Evolutionary conservation across 148 eudicot genomes (phyloP).

Genomic region (Pouteria glomerata): DNA sequence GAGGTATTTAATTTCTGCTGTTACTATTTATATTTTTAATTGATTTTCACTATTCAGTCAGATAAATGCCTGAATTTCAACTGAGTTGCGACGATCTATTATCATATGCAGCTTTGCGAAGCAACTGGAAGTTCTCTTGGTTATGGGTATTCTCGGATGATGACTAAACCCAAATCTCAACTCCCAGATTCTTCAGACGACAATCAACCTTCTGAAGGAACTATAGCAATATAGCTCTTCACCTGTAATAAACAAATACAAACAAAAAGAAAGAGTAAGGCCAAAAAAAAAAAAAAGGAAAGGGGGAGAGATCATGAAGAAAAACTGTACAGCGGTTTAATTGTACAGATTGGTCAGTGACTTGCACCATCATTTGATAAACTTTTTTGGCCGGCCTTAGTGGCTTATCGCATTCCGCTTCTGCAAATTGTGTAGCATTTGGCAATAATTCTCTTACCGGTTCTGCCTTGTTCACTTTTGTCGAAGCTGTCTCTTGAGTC

Average conservation of each 20-base stretch:
- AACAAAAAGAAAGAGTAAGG: too few relatives aligned
- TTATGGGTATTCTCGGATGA: slow-evolving; percentile 64
- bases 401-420: too few relatives aligned
- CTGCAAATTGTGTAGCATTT: too few relatives aligned
- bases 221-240: slow-evolving; percentile 44
- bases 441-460: too few relatives aligned
- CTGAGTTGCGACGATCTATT: not conserved
- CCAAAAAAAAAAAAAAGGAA: too few relatives aligned
- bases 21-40: not conserved
- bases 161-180: slow-evolving; percentile 64
- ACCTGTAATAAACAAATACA: too few relatives aligned
- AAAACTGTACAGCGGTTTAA: slow-evolving; percentile 2
- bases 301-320: not conserved
- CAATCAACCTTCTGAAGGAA: slow-evolving; percentile 52
- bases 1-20: slow-evolving; percentile 42
- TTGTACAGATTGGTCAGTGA: too few relatives aligned
- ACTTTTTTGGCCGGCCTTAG: too few relatives aligned
- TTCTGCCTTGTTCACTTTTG: too few relatives aligned
- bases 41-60: not conserved
- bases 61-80: not conserved
- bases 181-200: slow-evolving; percentile 53
- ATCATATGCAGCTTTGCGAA: slow-evolving; percentile 62
- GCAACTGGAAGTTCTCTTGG: slow-evolving; percentile 90
- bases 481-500: too few relatives aligned
- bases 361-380: too few relatives aligned